These are phyloP conservation scores for Mortierella sp. DNA, from an alignment of 371 early-diverging fungal species.

Conservation along the genomic window DNA sequence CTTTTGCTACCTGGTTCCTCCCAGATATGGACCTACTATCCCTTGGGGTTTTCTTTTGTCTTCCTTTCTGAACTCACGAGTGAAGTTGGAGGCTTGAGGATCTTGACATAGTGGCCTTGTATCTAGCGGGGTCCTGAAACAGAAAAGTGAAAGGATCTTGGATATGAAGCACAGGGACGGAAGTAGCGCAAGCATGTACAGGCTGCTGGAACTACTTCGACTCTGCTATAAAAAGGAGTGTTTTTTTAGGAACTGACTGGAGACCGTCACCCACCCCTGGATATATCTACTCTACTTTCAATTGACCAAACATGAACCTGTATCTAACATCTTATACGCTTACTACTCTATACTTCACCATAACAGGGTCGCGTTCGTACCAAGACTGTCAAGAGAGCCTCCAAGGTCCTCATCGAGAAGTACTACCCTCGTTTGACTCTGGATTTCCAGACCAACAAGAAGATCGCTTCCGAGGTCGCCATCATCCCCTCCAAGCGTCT, in stretches of 20 bases:
- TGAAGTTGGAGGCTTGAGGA: neutral
- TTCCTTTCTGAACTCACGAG: neutral
- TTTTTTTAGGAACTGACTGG: neutral
- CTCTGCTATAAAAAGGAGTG: neutral
- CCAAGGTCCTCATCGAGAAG: slow-evolving; percentile 99
- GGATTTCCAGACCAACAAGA: slow-evolving; percentile 99
- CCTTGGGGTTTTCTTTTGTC: neutral
- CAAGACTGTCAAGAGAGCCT: slow-evolving; percentile 99
- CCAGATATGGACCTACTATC: neutral
- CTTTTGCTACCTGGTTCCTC: neutral
- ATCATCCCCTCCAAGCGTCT: slow-evolving; percentile 99
- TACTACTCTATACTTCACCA: too few species aligned
- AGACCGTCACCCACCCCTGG: neutral
- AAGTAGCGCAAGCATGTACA: neutral
- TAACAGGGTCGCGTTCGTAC: slow-evolving; percentile 69
- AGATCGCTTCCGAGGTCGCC: slow-evolving; percentile 98
- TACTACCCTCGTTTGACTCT: slow-evolving; percentile 99
- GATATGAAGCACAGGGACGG: neutral
- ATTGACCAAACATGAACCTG: neutral
- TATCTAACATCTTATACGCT: neutral
- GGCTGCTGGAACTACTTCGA: neutral
- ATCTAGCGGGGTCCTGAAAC: neutral
- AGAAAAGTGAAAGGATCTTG: neutral
- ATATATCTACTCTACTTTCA: neutral
- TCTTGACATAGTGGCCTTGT: neutral